Evolutionary conservation across 202 grass and related monocot species (phyloP), one percentile per base, ranked within the genome.

Genomic region (Cymbopogon flexuosus): DNA sequence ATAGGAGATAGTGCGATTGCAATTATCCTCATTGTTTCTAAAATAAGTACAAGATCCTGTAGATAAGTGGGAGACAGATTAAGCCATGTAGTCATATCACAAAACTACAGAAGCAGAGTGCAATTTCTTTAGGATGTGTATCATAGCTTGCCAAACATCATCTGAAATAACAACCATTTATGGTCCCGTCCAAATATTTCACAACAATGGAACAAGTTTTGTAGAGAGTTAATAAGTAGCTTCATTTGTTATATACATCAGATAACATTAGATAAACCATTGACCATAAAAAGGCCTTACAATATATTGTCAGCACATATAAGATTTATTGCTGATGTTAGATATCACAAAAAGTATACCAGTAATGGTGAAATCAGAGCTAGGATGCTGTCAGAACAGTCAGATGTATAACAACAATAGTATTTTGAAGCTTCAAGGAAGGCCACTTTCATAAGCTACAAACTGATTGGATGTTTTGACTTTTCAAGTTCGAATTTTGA

Each of bases 1-100:
- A 97, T 76, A 21, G 94, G 94, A 89, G 83, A 90, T 77, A 97
- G 14, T 8, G 91, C 84, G 70, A 93, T 86, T 16, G 94, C 89
- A 84, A 94, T 92, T 84, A 97, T 97, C 81, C 94, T 97, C 90
- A 94, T 83, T 62, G 88, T 63, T 75, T 97, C 94, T 75, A 97
- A 74, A 87, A 97, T 94, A 78, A 92, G 83, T 22, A 97, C 91
- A 85, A 97, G 91, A 77, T 97, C 94, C 94, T 97, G 86, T 31
- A 84, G 34, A 81, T 33, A 79, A 79, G n/a, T 62, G 35, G 35
- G 30, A 87, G 12, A 47, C 24, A 81, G 52, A 77, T 62, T 43
- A 33, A 83, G 40, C 18, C 6, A 76, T 56, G 4, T 70, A 67
- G 67, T 36, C 39, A 61, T 39, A 83, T 37, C 13, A 52, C 2